Evolutionary conservation across 2,329 filamentous ascomycete genomes (phyloP), one percentile per base, ranked within the genome.

Genomic region (Magnaporthales sp.): DNA sequence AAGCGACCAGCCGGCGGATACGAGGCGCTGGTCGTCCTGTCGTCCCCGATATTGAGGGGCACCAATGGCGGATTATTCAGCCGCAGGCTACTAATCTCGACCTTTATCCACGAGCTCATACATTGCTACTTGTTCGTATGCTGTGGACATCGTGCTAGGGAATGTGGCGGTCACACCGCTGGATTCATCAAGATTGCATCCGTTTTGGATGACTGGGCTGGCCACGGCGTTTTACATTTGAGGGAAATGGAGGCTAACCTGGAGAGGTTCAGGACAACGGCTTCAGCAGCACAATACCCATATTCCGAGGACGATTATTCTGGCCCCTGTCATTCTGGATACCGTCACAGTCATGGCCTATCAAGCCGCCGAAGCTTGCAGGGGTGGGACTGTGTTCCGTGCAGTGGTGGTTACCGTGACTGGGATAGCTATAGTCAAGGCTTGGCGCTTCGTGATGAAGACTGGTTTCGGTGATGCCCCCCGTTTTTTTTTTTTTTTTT

Each of bases 61-160:
- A 79, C 75, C 15, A 80, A 78, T 63, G 54, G 54, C 24, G 54
- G 54, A n/a, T 8, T 58, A 15, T 89, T 86, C 74, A 87, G 86
- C 72, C 77, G 86, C 5, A 80, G 85, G 7, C 78, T 89, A 19
- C 80, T 89, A 66, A 87, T 89, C 63, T 86, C 84, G 7, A 87
- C 87, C 0, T 89, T 90, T 69, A 72, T 90, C 62, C 87, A 89
- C 72, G 87, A 90, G 75, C 81, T 89, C 70, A 86, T 89, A 63
- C 87, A 89, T 75, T 86, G 86, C 74, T 89, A 88, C 72, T 77
- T 89, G 19, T 89, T 89, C 70, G 82, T 89, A 67, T 79, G 77
- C 65, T 88, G 86, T 70, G 87, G 87, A 4, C 84, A 86, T 72
- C 79, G 81, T 60, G 86, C 86, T 0, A 77, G 81, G 46, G 76